phyloP scores from a whole-genome alignment of 2,329 filamentous ascomycete genomes.

The Metarhizium sp. region DNA sequence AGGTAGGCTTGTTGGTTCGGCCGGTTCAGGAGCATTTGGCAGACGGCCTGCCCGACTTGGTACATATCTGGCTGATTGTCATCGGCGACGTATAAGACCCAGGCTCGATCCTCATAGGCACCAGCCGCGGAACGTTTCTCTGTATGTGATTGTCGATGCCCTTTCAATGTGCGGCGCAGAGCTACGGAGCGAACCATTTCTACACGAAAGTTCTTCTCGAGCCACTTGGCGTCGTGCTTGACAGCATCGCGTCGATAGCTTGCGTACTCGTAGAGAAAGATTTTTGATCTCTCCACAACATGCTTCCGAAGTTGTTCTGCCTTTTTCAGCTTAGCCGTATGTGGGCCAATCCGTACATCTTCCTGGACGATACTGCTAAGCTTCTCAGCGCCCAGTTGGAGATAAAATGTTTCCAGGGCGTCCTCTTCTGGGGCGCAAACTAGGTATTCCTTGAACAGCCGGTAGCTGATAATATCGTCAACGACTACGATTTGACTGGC shows the following conservation, averaged over 20 bases:
- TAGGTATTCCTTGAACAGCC: conserved; percentile 75
- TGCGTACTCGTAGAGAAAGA: conserved; percentile 73
- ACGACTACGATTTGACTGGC: conserved; percentile 67
- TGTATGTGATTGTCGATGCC: conserved; percentile 57
- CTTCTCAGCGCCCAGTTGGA: conserved; percentile 65
- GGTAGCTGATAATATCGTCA: conserved; percentile 84
- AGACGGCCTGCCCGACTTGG: conserved; percentile 82
- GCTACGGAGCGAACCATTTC: conserved; percentile 70
- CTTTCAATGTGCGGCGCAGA: conserved; percentile 65
- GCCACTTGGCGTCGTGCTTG: conserved; percentile 80
- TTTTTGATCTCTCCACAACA: conserved; percentile 76
- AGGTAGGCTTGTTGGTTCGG: conserved; percentile 84
- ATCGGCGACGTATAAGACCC: conserved; percentile 67
- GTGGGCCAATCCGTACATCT: conserved; percentile 61
- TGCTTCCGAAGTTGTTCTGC: conserved; percentile 65
- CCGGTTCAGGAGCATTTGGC: conserved; percentile 67
- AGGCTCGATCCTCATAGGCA: conserved; percentile 41
- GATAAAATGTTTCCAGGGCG: conserved; percentile 73
- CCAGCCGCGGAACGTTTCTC: conserved; percentile 70
- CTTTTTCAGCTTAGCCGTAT: conserved; percentile 56
- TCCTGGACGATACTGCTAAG: conserved; percentile 73
- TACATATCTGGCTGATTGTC: conserved; percentile 68
- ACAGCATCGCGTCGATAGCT: conserved; percentile 68
- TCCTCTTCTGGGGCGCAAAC: conserved; percentile 90
- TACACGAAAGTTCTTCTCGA: conserved; percentile 76